These are phyloP conservation scores for Penicillium bovifimosum DNA, from an alignment of 495 filamentous ascomycete species.

Conservation along the genomic window DNA sequence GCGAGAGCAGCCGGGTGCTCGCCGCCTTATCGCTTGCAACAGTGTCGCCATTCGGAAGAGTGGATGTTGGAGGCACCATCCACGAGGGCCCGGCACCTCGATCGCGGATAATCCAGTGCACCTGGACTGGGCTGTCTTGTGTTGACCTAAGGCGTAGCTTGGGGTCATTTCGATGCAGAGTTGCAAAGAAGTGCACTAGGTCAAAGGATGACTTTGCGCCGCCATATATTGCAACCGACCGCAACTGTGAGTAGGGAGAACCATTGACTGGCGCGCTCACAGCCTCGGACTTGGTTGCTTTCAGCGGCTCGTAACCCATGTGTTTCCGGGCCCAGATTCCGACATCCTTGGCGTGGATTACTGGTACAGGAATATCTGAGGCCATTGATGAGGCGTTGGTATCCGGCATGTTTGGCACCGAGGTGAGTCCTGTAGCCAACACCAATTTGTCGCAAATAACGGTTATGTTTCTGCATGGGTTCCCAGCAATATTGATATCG, in stretches of 20 bases:
- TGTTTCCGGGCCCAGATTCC: conserved; percentile 28
- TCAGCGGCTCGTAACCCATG: conserved; percentile 23
- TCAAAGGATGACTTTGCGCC: conserved; percentile 68
- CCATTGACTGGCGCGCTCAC: neutral
- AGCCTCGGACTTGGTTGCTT: neutral
- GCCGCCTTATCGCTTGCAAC: conserved; percentile 53
- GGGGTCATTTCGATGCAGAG: conserved; percentile 21
- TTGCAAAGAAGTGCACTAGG: conserved; percentile 60
- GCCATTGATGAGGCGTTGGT: conserved; percentile 9
- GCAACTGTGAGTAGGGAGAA: neutral
- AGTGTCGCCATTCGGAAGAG: conserved; percentile 47
- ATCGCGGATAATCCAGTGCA: conserved; percentile 70
- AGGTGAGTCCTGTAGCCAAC: conserved; percentile 60
- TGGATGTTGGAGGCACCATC: conserved; percentile 23
- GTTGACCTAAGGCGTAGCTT: conserved; percentile 7
- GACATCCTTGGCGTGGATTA: conserved; percentile 42
- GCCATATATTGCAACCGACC: conserved; percentile 54
- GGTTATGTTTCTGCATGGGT: neutral
- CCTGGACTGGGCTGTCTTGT: conserved; percentile 40
- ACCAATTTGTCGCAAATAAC: conserved; percentile 55
- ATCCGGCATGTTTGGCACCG: conserved; percentile 45
- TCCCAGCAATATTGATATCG: conserved; percentile 5
- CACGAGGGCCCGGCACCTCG: conserved; percentile 39
- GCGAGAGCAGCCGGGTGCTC: conserved; percentile 47
- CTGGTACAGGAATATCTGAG: conserved; percentile 27